Conservation (phyloP, 129 eudicot genomes). For the Centella asiatica region DNA sequence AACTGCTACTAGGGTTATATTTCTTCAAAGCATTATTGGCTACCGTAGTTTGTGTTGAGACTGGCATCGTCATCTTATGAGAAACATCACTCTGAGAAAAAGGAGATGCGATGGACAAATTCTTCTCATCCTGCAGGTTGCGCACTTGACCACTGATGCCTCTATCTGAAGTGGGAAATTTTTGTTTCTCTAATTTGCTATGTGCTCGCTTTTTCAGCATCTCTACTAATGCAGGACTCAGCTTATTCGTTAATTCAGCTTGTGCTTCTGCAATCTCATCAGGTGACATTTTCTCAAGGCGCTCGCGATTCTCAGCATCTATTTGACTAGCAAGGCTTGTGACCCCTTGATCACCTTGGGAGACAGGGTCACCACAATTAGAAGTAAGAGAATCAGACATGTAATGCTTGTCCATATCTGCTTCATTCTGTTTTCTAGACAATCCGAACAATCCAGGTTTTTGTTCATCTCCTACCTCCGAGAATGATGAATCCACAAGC, state of each 20-base stretch:
- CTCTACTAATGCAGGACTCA: slow-evolving; percentile 52
- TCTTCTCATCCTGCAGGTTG: slow-evolving; percentile 25
- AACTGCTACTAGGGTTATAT: slow-evolving; percentile 25
- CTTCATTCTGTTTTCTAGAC: slow-evolving; percentile 2
- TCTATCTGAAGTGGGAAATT: slow-evolving; percentile 21
- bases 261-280: slow-evolving; percentile 88
- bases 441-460: too few relatives aligned
- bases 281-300: slow-evolving; percentile 63
- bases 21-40: slow-evolving; percentile 21
- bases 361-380: slow-evolving; percentile 8
- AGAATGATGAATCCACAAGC: neutral
- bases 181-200: slow-evolving; percentile 39
- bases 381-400: slow-evolving; percentile 14
- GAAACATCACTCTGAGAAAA: slow-evolving; percentile 22
- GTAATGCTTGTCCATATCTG: slow-evolving; percentile 12
- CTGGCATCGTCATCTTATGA: slow-evolving; percentile 17
- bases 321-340: slow-evolving; percentile 56
- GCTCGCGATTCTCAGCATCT: slow-evolving; percentile 82
- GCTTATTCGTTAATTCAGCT: slow-evolving; percentile 58
- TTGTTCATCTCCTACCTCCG: slow-evolving; percentile 16
- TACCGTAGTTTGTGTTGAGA: slow-evolving; percentile 15
- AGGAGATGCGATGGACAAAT: slow-evolving; percentile 12
- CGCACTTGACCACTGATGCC: slow-evolving; percentile 19
- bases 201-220: slow-evolving; percentile 49
- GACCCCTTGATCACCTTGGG: slow-evolving; percentile 25